Evolutionary conservation across 345 rosid genomes (phyloP), one percentile per base, ranked within the genome.

Genomic region (Tarenaya hassleriana): DNA sequence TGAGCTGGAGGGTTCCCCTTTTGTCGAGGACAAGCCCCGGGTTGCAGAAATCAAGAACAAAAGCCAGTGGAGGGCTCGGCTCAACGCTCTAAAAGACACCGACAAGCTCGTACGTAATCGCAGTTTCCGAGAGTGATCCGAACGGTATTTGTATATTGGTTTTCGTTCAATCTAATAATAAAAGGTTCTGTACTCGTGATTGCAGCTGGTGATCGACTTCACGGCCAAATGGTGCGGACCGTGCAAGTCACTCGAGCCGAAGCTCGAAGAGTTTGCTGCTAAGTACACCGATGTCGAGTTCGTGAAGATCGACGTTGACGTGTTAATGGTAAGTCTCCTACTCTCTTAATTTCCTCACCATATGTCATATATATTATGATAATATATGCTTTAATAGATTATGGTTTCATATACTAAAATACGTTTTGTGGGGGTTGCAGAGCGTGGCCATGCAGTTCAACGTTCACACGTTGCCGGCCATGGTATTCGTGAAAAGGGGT

Each of bases 191-290:
- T 24, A n/a, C 34, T 31, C 34, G 38, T 34, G 38, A 1, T 1
- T 66, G 50, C 9, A 83, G 92, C 9, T 70, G 74, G 92, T 84
- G 56, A 50, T 78, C 19, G 73, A 82, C 61, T 82, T 79, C 73
- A 60, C 86, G 8, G 81, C 85, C 0, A 61, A 64, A 1, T 79
- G 95, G 86, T 82, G 89, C 10, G 80, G 86, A 31, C 83, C 86
- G 4, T 79, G 89, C 57, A 73, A 69, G 41, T 16, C 21, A 31
- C 66, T 79, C 51, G 86, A 82, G 7, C 82, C 80, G 0, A 17
- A 31, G 2, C 46, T 76, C 12, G 62, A 66, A 18, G 79, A 70
- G 34, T 60, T 70, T 18, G 82, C 84, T n/a, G 72, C 74, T 6
- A 67, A 34, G 31, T 75, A 69, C 59, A 21, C 61, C 0, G 79